Base-by-base conservation (phyloP, 768 basidiomycete species). In the Porphyrellus cyaneotinctus region DNA sequence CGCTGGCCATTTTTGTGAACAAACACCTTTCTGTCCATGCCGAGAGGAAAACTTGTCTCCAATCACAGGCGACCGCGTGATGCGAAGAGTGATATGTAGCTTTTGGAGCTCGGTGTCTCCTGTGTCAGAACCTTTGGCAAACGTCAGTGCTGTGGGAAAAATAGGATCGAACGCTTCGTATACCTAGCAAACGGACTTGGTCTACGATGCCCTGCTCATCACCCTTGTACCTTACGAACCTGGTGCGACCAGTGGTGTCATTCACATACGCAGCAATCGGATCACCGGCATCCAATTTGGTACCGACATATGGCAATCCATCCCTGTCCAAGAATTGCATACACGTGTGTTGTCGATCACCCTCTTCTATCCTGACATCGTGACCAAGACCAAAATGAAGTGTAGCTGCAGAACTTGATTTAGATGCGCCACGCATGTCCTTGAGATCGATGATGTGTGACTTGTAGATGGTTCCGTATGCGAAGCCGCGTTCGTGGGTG, bases 11-110 rank as follows among this genome's bases (percentile, higher is more conserved):
- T 97, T 97, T 68, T 99, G 97, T 44, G 95, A 98, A 72, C 95
- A 98, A 48, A 99, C 94, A 77, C 97, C 97, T 71, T 99, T 99
- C 72, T 99, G 97, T 28, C 97, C 97, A 67, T 99, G 97, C 26
- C 97, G 85, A 8, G 97, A 98, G 0, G 97, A 97, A 71, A 98
- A 99, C 74, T 99, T 99, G 76, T 99, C 97, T 32, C 97, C 97
- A 45, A 99, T 98, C 54, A 97, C 93, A 33, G 97, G 97, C 7
- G 93, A 80, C 58, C 97, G 91, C 18, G 94, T 86, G 58, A 99
- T 88, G 30, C 97, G 84, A 28, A 99, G 77, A 31, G 92, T 95
- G 68, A 99, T 75, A 59, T 99, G 94, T 38, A 98, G 75, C 70
- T 95, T 97, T 70, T 94, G 92, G 15, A 92, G 78, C 68, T 94